These are phyloP conservation scores for Picea sitchensis DNA, from an alignment of 75 land plant genomes.

Conservation along the genomic window DNA sequence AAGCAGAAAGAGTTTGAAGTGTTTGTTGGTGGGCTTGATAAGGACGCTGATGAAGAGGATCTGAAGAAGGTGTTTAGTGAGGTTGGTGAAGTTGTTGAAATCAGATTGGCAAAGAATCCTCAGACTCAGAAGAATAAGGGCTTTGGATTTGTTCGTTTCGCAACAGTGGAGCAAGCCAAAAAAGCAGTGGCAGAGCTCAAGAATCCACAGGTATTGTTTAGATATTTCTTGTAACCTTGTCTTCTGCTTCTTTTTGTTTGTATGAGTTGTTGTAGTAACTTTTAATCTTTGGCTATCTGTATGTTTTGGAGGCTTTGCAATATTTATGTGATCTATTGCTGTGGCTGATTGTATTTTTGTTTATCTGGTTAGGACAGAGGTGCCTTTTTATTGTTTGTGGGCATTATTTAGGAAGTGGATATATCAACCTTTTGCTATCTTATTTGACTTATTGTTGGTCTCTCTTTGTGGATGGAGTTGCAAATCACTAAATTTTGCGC, in stretches of 20 bases:
- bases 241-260: not conserved
- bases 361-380: not conserved
- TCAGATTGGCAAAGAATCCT: constrained; percentile 38
- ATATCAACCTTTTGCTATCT: not conserved
- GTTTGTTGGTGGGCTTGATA: constrained; percentile 56
- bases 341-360: not conserved
- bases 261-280: not conserved
- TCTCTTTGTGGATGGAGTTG: too few relatives aligned
- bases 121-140: constrained; percentile 40
- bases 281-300: not conserved
- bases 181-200: constrained; percentile 33
- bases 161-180: constrained; percentile 39
- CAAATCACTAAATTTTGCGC: too few relatives aligned
- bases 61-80: constrained; percentile 27
- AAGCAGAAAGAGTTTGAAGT: constrained; percentile 51
- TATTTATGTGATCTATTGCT: too few relatives aligned
- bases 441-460: not conserved
- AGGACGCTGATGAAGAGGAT: constrained; percentile 47
- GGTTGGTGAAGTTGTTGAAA: constrained; percentile 49
- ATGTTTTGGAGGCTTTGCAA: not conserved
- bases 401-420: not conserved
- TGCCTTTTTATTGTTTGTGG: not conserved
- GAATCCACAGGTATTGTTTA: constrained; percentile 20
- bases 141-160: constrained; percentile 50
- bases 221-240: not conserved